Base-by-base conservation (phyloP, 371 early-diverging fungal genomes). In the Syncephalastrum sp. region DNA sequence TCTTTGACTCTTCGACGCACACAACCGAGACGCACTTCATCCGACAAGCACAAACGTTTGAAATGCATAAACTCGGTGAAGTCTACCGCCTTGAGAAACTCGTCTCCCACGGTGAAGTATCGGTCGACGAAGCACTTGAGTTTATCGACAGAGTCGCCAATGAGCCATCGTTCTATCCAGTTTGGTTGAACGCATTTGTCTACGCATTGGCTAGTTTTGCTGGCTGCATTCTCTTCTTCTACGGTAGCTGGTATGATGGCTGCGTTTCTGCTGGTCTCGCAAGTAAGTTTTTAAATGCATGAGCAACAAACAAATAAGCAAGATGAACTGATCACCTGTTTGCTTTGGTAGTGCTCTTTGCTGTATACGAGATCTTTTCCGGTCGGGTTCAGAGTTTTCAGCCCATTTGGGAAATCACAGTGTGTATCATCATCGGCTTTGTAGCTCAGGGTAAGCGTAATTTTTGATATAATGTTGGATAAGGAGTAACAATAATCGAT, bases 1-100 rank as follows among this genome's bases (percentile, higher is more conserved):
- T 91, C 54, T 82, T 82, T 58, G 89, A 90, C 61, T 78, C 77
- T n/a, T 76, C 84, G 24, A 89, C 89, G 1, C 86, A 90, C 54
- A 86, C 90, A 5, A 87, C 87, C 16, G 91, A 91, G 54, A 91
- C 91, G 0, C 89, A 89, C 50, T 82, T 90, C 41, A 72, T 91
- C 47, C 79, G 84, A 4, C 76, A 74, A 21, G 53, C 74, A 0
- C 82, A 77, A 19, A 75, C 77, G n/a, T 88, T 86, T 68, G 86
- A 90, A 46, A 87, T 90, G 89, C 71, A 85, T 64, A 75, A 75
- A 49, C 74, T 85, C 7, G 82, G 82, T 33, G 81, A 81, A 47
- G 72, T 85, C 10, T 84, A 82, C 54, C 79, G 88, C 0, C 53
- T 82, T 16, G 79, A 79, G 16, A 76, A 83, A 19, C 47, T 82